Evolutionary conservation across 2,329 filamentous ascomycete species (phyloP).

Genomic region (Massarina eburnea): DNA sequence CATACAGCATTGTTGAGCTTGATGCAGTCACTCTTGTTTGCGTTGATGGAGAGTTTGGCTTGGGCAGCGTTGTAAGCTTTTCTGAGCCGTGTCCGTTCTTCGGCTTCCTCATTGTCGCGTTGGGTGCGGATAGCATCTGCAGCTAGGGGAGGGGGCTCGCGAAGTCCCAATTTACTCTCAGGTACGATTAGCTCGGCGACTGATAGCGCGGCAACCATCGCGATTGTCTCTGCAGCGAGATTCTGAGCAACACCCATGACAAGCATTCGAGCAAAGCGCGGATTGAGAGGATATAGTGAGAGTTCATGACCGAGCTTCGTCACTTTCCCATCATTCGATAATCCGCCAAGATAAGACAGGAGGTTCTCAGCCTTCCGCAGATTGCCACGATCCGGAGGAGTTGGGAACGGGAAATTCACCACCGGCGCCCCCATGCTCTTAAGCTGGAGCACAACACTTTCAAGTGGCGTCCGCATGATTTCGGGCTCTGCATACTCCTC

Average conservation of each 20-base stretch:
- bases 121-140: conserved; percentile 56
- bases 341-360: conserved; percentile 80
- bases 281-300: conserved; percentile 85
- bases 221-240: conserved; percentile 82
- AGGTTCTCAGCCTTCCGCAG: conserved; percentile 84
- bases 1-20: conserved; percentile 88
- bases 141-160: conserved; percentile 47
- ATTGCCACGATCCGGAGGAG: conserved; percentile 75
- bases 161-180: conserved; percentile 73
- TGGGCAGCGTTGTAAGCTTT: conserved; percentile 72
- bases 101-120: conserved; percentile 71
- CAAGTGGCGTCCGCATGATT: conserved; percentile 86
- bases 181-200: conserved; percentile 86
- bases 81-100: conserved; percentile 65
- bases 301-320: conserved; percentile 80
- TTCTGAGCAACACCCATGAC: conserved; percentile 80
- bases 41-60: conserved; percentile 75
- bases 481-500: conserved; percentile 84
- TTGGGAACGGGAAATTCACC: conserved; percentile 94
- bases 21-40: conserved; percentile 78
- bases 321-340: conserved; percentile 71
- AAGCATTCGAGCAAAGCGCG: conserved; percentile 89
- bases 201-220: conserved; percentile 83
- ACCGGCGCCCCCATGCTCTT: conserved; percentile 94
- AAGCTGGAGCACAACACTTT: conserved; percentile 84